Base-by-base conservation (phyloP, 2,329 filamentous ascomycete species). In the Ceratocystis eucalypticola region DNA sequence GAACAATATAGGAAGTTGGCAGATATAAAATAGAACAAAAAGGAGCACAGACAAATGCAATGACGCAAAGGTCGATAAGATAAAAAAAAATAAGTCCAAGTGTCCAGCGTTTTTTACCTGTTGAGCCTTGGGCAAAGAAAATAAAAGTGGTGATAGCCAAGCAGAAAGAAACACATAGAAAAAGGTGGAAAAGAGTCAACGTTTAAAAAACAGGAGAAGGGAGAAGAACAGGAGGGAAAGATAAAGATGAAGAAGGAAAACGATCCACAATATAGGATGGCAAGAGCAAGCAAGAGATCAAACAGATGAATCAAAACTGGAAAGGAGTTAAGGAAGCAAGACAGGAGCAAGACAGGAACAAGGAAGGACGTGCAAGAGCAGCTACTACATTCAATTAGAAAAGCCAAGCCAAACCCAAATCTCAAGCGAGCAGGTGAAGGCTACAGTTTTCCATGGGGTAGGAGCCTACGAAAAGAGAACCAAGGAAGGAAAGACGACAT, bases 21-120 rank as follows among this genome's bases (percentile, higher is more conserved):
- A 59, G 53, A 59, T 59, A 59, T 59, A 59, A 59, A 59, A 59
- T 59, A 59, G 53, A 59, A 37, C 53, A 59, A 59, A 59, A 59
- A 59, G 25, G 28, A 59, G 28, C 53, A 59, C 53, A 20, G 53
- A 59, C 53, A 59, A 41, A 41, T 41, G 37, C 8, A 41, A 53
- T 53, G 53, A 30, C 53, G 28, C 53, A 59, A 28, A 59, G 20
- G 20, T 22, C 15, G 28, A 59, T 59, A 33, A 59, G 53, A 59
- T 59, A 30, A 59, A 20, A 59, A 25, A 59, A 59, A 59, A n/a
- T 3, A 30, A 30, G 53, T 59, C 53, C 15, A 57, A 57, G 53
- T 59, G 53, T 37, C 25, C 25, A n/a, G 28, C n/a, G 53, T 57
- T 57, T 59, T 20, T 15, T 59, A 30, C 53, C 15, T 7, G 17